Evolutionary conservation across 108 stramenopile species (phyloP).

Genomic region (Conticribra weissflogii): DNA sequence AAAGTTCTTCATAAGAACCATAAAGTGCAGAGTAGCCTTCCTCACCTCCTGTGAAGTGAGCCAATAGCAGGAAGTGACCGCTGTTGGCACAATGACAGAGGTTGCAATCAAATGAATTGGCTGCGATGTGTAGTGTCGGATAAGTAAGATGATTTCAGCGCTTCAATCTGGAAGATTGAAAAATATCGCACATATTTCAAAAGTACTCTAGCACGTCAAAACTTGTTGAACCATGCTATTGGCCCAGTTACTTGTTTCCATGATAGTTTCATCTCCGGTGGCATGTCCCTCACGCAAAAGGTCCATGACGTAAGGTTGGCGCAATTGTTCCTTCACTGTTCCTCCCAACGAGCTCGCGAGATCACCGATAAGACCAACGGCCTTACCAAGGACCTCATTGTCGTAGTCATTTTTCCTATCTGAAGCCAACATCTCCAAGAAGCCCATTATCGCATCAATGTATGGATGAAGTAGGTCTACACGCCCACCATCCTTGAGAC

Average conservation of each 20-base stretch:
- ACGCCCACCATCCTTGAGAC: constrained; percentile 76
- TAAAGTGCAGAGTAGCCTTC: constrained; percentile 7
- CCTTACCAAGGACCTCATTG: constrained; percentile 77
- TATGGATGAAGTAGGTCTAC: constrained; percentile 62
- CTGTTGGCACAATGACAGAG: constrained; percentile 34
- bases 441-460: constrained; percentile 63
- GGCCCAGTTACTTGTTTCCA: constrained; percentile 71
- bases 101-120: constrained; percentile 1
- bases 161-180: too few species aligned
- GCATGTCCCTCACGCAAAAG: constrained; percentile 63
- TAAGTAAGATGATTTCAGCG: too few species aligned
- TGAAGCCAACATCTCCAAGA: constrained; percentile 65
- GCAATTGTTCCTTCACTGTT: constrained; percentile 62
- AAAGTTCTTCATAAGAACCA: neutral
- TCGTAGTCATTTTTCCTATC: constrained; percentile 67
- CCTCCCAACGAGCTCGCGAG: constrained; percentile 66
- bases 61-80: constrained; percentile 22
- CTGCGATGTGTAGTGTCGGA: neutral
- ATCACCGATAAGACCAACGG: constrained; percentile 84
- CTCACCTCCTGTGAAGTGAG: constrained; percentile 22
- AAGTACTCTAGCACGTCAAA: constrained; percentile 33
- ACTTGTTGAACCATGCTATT: constrained; percentile 47
- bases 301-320: constrained; percentile 65
- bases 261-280: constrained; percentile 58
- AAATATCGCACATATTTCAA: neutral